Percentiles rank a stretch among this genome's conserved stretches.
phyloP scores from a whole-genome alignment of 106 monocot genomes.

The Allium fistulosum region DNA sequence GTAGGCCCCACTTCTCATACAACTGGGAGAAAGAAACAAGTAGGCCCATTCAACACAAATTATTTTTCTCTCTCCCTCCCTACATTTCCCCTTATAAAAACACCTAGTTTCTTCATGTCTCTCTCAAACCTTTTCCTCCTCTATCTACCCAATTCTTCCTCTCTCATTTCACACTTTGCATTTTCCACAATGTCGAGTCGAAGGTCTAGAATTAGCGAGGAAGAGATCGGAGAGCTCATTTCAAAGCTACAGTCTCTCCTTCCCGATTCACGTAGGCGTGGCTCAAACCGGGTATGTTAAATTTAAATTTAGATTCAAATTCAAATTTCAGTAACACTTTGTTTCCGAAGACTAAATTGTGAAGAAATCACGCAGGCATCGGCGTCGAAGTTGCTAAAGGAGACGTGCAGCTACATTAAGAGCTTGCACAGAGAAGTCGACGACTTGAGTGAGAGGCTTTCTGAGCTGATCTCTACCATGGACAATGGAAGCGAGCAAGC shows the following conservation, averaged over 20 bases:
- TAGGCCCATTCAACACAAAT: constrained; percentile 2
- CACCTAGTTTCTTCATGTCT: constrained; percentile 9
- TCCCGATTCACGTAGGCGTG: constrained; percentile 50
- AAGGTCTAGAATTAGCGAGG: constrained; percentile 53
- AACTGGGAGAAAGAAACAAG: neutral
- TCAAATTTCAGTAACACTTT: neutral
- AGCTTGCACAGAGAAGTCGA: constrained; percentile 83
- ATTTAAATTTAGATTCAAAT: neutral
- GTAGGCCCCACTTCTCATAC: neutral
- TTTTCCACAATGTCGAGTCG: constrained; percentile 31
- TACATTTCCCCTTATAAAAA: constrained; percentile 4
- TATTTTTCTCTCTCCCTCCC: too few relatives aligned
- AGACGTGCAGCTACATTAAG: constrained; percentile 92
- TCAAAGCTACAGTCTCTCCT: constrained; percentile 72
- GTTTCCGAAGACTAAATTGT: too few relatives aligned
- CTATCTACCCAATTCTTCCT: neutral
- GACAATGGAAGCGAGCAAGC: constrained; percentile 63
- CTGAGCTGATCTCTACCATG: constrained; percentile 62
- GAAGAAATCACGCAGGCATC: constrained; percentile 27
- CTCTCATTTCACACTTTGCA: neutral
- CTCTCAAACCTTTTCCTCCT: constrained; percentile 12
- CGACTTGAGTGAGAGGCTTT: constrained; percentile 80
- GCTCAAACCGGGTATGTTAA: constrained; percentile 30
- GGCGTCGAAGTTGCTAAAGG: constrained; percentile 71
- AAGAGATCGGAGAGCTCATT: constrained; percentile 69